Base-by-base conservation (phyloP, 2,329 filamentous ascomycete species). In the Fusarium neocosmosporiellum region DNA sequence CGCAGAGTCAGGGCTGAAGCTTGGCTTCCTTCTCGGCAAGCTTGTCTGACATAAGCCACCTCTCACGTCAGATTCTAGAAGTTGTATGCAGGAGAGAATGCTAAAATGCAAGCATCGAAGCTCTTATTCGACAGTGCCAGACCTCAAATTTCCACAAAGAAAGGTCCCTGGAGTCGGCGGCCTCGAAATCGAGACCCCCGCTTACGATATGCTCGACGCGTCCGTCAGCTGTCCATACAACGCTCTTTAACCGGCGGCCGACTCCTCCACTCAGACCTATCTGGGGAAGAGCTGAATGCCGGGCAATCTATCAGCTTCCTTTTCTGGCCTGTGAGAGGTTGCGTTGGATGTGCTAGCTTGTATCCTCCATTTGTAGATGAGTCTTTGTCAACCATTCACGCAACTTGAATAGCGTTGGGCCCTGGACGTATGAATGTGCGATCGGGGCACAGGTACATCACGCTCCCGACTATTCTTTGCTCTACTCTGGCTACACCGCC, bases 51-150 rank as follows among this genome's bases (percentile, higher is more conserved):
- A 55, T 36, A 10, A 55, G 53, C 53, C 53, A 36, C 31, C 53
- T 36, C 53, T 55, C 53, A 55, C 53, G 33, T 55, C 20, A 53
- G 48, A 53, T 53, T 53, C 48, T 53, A 53, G 48, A 53, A 53
- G 27, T 20, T 53, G 18, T 31, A 53, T 53, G 48, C 27, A 53
- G 48, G 48, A 53, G 48, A 31, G 2, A 18, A 29, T 31, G 7
- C 18, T 53, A 11, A 31, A 20, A 31, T 53, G 27, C 48, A 31
- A 20, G 18, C 7, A 29, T 53, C 48, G 8, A 5, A n/a, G 11
- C 27, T 31, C 11, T 31, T 31, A 53, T 53, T 53, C 48, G 48
- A 8, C 48, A 20, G 5, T 9, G 8, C 9, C 6, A 20, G 27
- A n/a, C 4, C 10, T n/a, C 48, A 8, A 53, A 53, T 53, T 53